Conservation (phyloP, 352 stramenopile species). For the Phytophthora megakarya region DNA sequence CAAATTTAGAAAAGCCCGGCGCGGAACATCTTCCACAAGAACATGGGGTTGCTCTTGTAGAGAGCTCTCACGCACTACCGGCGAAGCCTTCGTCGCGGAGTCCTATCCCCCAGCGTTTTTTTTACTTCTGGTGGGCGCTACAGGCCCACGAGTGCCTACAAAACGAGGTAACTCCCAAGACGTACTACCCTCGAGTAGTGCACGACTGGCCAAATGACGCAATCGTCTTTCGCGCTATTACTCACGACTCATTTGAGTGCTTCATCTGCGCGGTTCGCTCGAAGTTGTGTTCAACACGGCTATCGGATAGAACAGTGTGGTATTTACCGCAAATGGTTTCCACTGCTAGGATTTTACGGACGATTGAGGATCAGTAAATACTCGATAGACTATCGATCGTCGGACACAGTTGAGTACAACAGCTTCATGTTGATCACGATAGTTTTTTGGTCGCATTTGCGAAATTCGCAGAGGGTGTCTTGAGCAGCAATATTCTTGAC, state of each 20-base stretch:
- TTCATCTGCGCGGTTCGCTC: conserved; percentile 11
- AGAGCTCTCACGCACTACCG: no score
- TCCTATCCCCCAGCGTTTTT: no score
- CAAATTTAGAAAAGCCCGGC: no score
- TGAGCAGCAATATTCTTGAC: conserved; percentile 11
- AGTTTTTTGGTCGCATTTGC: background rate
- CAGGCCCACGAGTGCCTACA: no score
- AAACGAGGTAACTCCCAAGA: no score
- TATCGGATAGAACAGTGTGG: no score
- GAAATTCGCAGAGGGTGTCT: conserved; percentile 4
- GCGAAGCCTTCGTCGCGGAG: no score
- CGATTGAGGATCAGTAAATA: background rate
- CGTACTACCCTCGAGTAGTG: no score
- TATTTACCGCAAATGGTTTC: background rate
- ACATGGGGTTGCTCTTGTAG: no score
- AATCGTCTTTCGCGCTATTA: conserved; percentile 20
- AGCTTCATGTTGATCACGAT: conserved; percentile 6
- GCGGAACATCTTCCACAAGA: no score
- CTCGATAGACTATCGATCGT: background rate
- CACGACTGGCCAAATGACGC: conserved; percentile 3
- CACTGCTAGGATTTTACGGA: background rate
- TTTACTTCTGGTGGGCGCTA: no score
- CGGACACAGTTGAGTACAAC: background rate
- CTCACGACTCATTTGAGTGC: conserved; percentile 23
- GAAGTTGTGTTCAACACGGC: no score